Evolutionary conservation across 352 stramenopile genomes (phyloP).

Genomic region (Pythium chondricola): DNA sequence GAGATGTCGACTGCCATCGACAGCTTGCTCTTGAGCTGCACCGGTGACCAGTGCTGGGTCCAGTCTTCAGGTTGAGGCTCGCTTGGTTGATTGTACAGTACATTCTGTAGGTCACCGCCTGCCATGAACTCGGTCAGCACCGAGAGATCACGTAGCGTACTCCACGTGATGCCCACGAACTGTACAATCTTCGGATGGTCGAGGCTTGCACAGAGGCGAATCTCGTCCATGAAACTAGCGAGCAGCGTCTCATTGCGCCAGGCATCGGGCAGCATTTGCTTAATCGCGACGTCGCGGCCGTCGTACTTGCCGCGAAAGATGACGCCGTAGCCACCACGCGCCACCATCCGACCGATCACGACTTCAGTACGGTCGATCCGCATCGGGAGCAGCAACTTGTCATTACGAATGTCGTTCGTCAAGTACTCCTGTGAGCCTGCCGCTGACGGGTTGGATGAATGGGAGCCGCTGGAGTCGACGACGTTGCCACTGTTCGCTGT

Average conservation of each 20-base stretch:
- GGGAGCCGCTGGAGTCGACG: background rate
- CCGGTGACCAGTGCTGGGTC: background rate
- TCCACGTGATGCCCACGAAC: constrained; percentile 26
- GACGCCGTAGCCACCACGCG: background rate
- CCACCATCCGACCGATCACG: too few species aligned
- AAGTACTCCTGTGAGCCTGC: background rate
- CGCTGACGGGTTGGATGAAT: background rate
- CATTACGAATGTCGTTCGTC: constrained; percentile 9
- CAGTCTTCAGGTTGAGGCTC: background rate
- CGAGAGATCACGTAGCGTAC: constrained; percentile 8
- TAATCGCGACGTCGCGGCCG: constrained; percentile 2
- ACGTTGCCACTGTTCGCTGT: too few species aligned
- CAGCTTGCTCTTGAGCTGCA: background rate
- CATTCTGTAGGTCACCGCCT: constrained; percentile 16
- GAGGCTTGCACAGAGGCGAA: constrained; percentile 21
- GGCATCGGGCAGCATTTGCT: constrained; percentile 9
- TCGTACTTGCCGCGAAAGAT: constrained; percentile 1
- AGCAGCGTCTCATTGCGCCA: constrained; percentile 8
- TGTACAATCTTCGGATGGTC: constrained; percentile 26
- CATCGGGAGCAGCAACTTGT: background rate
- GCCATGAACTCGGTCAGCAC: constrained; percentile 25
- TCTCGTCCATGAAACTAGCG: constrained; percentile 24
- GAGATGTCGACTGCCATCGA: constrained; percentile 6
- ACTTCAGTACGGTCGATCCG: too few species aligned
- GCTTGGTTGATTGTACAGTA: constrained; percentile 1